Evolutionary conservation across 768 basidiomycete species (phyloP).

Genomic region (Agaricus bisporus): DNA sequence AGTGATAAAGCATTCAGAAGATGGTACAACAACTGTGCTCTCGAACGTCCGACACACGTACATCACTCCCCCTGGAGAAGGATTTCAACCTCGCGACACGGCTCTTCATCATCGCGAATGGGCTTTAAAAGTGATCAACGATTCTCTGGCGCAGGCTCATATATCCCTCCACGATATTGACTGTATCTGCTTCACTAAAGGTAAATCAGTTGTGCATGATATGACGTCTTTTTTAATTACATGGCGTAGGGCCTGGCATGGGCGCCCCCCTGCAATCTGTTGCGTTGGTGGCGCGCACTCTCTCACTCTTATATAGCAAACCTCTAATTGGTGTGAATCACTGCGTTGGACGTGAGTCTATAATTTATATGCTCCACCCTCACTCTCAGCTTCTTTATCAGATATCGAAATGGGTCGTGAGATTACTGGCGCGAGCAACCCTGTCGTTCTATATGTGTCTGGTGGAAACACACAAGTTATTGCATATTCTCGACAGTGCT

Average conservation of each 20-base stretch:
- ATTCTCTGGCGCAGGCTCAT: slow-evolving; percentile 63
- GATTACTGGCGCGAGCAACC: slow-evolving; percentile 91
- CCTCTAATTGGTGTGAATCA: slow-evolving; percentile 98
- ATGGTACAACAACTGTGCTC: slow-evolving; percentile 71
- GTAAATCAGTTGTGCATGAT: slow-evolving; percentile 28
- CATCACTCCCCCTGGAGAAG: slow-evolving; percentile 96
- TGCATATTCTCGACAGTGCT: slow-evolving; percentile 95
- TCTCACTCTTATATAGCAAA: slow-evolving; percentile 83
- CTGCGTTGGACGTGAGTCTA: slow-evolving; percentile 85
- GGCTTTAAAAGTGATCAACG: slow-evolving; percentile 75
- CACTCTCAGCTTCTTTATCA: slow-evolving; percentile 21
- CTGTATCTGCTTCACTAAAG: slow-evolving; percentile 97
- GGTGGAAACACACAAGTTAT: slow-evolving; percentile 99
- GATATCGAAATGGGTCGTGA: slow-evolving; percentile 99
- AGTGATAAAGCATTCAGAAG: slow-evolving; percentile 74
- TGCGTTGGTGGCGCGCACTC: slow-evolving; percentile 85
- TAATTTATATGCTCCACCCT: background rate
- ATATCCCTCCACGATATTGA: slow-evolving; percentile 75
- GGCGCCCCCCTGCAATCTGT: slow-evolving; percentile 95
- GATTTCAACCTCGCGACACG: slow-evolving; percentile 93
- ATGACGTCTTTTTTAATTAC: slow-evolving; percentile 8
- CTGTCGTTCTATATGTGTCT: slow-evolving; percentile 95
- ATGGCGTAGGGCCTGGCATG: slow-evolving; percentile 91
- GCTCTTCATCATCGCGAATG: slow-evolving; percentile 95
- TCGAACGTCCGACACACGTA: slow-evolving; percentile 98